These are phyloP conservation scores for Phaseolus coccineus DNA, from an alignment of 331 rosid species.

Conservation along the genomic window DNA sequence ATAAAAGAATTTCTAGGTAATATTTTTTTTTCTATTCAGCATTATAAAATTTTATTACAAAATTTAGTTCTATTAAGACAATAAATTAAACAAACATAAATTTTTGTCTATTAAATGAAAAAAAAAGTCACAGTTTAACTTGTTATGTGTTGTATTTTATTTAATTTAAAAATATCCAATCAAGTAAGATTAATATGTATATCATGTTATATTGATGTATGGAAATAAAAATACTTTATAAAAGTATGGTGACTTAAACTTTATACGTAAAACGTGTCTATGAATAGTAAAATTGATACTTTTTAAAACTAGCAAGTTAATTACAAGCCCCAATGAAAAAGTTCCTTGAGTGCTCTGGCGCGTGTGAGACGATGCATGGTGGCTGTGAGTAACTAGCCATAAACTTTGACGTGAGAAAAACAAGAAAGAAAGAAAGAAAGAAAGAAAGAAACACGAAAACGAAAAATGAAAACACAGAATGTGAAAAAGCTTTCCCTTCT, in stretches of 20 bases:
- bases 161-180: too few species aligned
- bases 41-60: neutral
- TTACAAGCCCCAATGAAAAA: neutral
- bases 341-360: neutral
- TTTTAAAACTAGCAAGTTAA: neutral
- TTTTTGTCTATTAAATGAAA: too few species aligned
- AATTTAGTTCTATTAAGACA: neutral
- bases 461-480: neutral
- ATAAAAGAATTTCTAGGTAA: neutral
- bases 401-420: neutral
- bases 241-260: neutral
- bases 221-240: neutral
- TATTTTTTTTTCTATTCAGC: neutral
- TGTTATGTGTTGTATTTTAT: too few species aligned
- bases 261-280: neutral
- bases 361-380: constrained; percentile 2
- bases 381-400: neutral
- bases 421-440: neutral
- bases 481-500: constrained; percentile 12
- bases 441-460: neutral
- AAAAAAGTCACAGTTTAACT: too few species aligned
- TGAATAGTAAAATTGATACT: neutral
- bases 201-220: neutral
- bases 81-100: neutral
- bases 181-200: too few species aligned